A percentile compares a stretch with the other conserved stretches of the same genome.
phyloP scores from a whole-genome alignment of 1,284 basidiomycete genomes.

The Apiotrichum akiyoshidainum region DNA sequence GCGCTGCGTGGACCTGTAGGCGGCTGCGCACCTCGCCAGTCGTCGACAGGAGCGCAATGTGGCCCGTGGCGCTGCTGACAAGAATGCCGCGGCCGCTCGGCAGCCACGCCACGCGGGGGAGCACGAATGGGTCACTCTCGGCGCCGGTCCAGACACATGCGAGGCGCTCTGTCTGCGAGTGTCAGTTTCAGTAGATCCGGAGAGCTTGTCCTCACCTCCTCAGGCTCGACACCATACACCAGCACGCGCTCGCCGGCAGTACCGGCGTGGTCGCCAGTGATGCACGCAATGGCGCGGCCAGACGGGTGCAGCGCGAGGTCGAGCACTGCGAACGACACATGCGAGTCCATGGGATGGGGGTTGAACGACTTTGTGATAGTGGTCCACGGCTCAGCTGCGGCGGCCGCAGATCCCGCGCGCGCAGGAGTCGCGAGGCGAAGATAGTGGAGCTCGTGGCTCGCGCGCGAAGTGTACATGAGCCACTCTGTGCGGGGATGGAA shows the following conservation, averaged over 20 bases:
- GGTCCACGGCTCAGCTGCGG: slow-evolving; percentile 15
- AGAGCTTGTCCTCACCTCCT: slow-evolving; percentile 21
- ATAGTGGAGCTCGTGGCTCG: slow-evolving; percentile 40
- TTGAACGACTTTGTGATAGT: slow-evolving; percentile 44
- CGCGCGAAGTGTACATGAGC: slow-evolving; percentile 42
- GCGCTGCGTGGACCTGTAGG: slow-evolving; percentile 41
- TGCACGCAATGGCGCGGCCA: slow-evolving; percentile 44
- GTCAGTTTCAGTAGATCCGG: slow-evolving; percentile 7
- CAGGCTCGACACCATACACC: slow-evolving; percentile 29
- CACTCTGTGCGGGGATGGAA: slow-evolving; percentile 35
- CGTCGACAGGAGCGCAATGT: slow-evolving; percentile 40
- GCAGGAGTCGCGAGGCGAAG: slow-evolving; percentile 19
- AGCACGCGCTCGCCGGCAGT: slow-evolving; percentile 33
- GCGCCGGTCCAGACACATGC: slow-evolving; percentile 44
- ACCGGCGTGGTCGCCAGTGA: slow-evolving; percentile 50
- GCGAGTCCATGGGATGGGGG: slow-evolving; percentile 45
- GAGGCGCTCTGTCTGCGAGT: slow-evolving; percentile 33
- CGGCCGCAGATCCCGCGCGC: not conserved
- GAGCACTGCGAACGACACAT: slow-evolving; percentile 60
- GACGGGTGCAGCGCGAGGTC: slow-evolving; percentile 53
- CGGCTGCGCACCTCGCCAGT: slow-evolving; percentile 35
- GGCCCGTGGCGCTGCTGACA: slow-evolving; percentile 42
- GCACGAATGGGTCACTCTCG: slow-evolving; percentile 47
- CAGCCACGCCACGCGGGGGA: slow-evolving; percentile 50
- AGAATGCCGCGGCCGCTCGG: slow-evolving; percentile 45